Percentiles rank a stretch among this genome's conserved stretches.
These are phyloP conservation scores for Bipolaris bicolor DNA, from an alignment of 2,329 filamentous ascomycete genomes.

Conservation along the genomic window DNA sequence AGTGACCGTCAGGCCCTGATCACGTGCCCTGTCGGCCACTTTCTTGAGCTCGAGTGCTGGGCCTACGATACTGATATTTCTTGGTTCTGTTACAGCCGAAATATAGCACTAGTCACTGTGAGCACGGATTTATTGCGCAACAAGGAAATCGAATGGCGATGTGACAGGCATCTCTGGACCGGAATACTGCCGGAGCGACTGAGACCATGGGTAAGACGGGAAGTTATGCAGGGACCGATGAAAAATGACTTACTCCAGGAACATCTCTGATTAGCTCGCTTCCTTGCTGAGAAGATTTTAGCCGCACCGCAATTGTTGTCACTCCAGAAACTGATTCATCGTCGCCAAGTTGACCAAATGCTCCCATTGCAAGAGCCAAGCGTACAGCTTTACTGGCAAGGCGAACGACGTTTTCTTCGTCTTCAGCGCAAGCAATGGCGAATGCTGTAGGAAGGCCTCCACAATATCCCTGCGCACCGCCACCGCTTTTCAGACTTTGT, in stretches of 20 bases:
- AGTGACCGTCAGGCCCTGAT: constrained; percentile 18
- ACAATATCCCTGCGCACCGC: constrained; percentile 27
- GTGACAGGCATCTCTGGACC: neutral
- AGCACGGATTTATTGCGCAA: neutral
- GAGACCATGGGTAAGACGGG: neutral
- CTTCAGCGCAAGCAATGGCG: constrained; percentile 19
- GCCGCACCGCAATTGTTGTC: constrained; percentile 27
- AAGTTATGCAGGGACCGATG: neutral
- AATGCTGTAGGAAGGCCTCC: constrained; percentile 19
- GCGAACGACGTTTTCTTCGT: constrained; percentile 22
- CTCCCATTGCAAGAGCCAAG: constrained; percentile 18
- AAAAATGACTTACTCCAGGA: constrained; percentile 22
- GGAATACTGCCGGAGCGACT: neutral
- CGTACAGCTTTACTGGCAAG: constrained; percentile 19
- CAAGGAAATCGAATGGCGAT: too few species aligned
- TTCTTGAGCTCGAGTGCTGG: constrained; percentile 16
- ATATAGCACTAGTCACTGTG: constrained; percentile 21
- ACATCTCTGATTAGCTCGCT: constrained; percentile 23
- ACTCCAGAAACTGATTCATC: constrained; percentile 19
- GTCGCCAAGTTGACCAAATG: constrained; percentile 22
- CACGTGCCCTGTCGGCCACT: constrained; percentile 16
- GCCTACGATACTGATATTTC: constrained; percentile 31
- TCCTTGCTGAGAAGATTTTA: constrained; percentile 21
- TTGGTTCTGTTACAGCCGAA: constrained; percentile 32
- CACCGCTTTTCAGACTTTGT: constrained; percentile 13